Percentiles rank a stretch among this genome's conserved stretches.
phyloP scores from a whole-genome alignment of 208 protist species.

The Crithidia mellificae region DNA sequence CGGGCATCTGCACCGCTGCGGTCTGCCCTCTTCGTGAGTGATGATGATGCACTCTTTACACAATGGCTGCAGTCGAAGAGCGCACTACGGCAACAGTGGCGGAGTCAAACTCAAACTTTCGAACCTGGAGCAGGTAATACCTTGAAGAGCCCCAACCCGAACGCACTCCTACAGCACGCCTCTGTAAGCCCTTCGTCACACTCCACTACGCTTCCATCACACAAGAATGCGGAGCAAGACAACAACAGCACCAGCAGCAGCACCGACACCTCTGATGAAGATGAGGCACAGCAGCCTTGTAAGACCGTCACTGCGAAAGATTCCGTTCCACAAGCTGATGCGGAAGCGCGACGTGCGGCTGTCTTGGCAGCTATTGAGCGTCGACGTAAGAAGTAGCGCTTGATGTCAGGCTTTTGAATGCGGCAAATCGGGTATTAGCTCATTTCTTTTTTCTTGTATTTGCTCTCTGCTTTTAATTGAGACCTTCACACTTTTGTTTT shows the following conservation, averaged over 20 bases:
- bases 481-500: no score
- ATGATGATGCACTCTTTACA: conserved; percentile 19
- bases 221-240: not conserved
- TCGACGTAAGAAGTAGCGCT: no score
- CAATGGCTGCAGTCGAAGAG: conserved; percentile 21
- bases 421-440: no score
- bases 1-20: not conserved
- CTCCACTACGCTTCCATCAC: not conserved
- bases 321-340: not conserved
- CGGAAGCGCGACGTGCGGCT: conserved; percentile 3
- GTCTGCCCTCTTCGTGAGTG: conserved; percentile 5
- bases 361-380: conserved; percentile 7
- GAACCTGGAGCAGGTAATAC: not conserved
- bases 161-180: not conserved
- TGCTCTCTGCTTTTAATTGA: no score
- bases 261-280: not conserved
- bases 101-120: not conserved
- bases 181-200: no score
- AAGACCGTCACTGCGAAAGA: not conserved
- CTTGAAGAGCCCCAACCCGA: not conserved
- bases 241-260: not conserved
- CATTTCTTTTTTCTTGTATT: no score
- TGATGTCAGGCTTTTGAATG: no score
- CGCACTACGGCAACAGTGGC: conserved; percentile 1
- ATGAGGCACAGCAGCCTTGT: no score